These are phyloP conservation scores for Petunia secreta DNA, from an alignment of 257 asterid species.

Conservation along the genomic window DNA sequence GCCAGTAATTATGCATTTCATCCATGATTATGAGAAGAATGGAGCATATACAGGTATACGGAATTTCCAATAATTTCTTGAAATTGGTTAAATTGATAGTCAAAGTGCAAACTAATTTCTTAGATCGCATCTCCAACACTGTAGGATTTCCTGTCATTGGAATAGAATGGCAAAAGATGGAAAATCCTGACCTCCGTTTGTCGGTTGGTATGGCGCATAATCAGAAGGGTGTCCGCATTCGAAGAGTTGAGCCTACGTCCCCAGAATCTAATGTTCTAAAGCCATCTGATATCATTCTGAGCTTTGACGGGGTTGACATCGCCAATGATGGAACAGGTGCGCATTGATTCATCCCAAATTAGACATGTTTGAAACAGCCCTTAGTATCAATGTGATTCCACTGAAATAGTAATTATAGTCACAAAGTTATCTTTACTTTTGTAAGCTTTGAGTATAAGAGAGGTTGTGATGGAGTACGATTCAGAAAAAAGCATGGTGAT, in stretches of 20 bases:
- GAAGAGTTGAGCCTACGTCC: constrained; percentile 39
- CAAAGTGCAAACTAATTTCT: constrained; percentile 10
- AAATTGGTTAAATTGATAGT: constrained; percentile 22
- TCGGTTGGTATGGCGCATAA: constrained; percentile 33
- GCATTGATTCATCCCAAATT: constrained; percentile 12
- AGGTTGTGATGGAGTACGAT: not conserved
- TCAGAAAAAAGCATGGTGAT: not conserved
- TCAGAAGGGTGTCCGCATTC: constrained; percentile 38
- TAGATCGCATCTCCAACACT: constrained; percentile 12
- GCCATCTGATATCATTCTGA: constrained; percentile 35
- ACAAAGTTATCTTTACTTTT: not conserved
- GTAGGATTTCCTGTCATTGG: constrained; percentile 75
- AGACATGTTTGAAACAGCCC: not conserved
- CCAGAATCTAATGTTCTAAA: constrained; percentile 33
- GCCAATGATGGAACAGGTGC: constrained; percentile 44
- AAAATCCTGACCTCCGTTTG: constrained; percentile 36
- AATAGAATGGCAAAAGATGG: constrained; percentile 69
- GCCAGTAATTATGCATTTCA: constrained; percentile 81
- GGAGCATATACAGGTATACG: constrained; percentile 47
- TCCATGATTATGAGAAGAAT: constrained; percentile 74
- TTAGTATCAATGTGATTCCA: constrained; percentile 18
- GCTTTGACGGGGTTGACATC: constrained; percentile 39
- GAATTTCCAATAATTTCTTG: not conserved
- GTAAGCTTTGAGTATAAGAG: not conserved
- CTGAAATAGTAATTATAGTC: not conserved